Base-by-base conservation (phyloP, 129 eudicot species). In the sunflower (Helianthus annuus) region DNA sequence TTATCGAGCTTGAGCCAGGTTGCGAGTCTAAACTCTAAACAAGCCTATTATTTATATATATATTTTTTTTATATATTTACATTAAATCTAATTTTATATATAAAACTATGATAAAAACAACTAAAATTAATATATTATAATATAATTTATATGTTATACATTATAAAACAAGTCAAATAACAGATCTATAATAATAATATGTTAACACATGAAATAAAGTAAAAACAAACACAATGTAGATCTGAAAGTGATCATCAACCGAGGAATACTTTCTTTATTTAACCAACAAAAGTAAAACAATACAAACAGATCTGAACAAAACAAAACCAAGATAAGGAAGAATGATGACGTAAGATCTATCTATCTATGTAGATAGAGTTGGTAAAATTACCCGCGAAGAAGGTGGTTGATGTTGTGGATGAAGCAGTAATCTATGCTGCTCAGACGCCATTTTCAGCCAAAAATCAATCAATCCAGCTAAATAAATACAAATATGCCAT, bases 351-450 rank as follows among this genome's bases (percentile, higher is more conserved):
- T 38, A 69, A 44, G 71, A 71, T 69, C 75, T 71, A 19, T 19
- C 22, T 19, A 19, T 19, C 22, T 19, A 19, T 19, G 22, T 19
- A 19, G 22, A 19, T 19, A 58, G 55, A 78, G 48, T 69, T 48
- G 24, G 5, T 22, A 67, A 57, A 16, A 62, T 64, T 83, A 86
- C 91, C 86, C 88, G 79, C 40, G 85, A 80, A 19, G 83, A 71
- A 55, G 81, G 63, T 10, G 88, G 83, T 64, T 73, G 83, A 36
- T 83, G 88, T 19, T 75, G 81, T 29, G 36, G 36, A 32, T 76
- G 87, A 29, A 64, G 83, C 79, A 79, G 86, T 76, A 86, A 86
- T 62, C 86, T 74, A 24, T 71, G 84, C 72, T 86, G 91, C 86
- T 86, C 91, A 0, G 87, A 78, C 54, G 84, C 91, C 91, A 86